Conservation (phyloP, 2,329 filamentous ascomycete genomes). For the Clonostachys rosea region DNA sequence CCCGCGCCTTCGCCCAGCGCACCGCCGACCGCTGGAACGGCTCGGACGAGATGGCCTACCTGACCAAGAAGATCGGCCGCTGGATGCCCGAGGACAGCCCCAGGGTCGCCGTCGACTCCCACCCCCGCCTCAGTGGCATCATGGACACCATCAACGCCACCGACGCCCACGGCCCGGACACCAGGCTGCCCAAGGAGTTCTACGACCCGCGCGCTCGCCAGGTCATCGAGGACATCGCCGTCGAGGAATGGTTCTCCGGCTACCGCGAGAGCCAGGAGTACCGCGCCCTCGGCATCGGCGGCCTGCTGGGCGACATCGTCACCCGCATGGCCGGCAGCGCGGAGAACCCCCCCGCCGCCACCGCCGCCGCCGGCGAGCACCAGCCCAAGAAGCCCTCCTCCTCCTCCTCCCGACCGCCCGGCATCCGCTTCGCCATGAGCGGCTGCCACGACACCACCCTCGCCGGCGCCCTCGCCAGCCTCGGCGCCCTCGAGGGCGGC, state of each 20-base stretch:
- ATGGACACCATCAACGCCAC: constrained; percentile 94
- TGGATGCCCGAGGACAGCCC: constrained; percentile 75
- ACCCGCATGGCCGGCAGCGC: constrained; percentile 66
- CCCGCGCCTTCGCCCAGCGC: constrained; percentile 66
- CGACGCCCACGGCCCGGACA: constrained; percentile 70
- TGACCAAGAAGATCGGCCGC: constrained; percentile 72
- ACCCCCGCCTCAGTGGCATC: constrained; percentile 80
- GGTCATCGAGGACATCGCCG: constrained; percentile 69
- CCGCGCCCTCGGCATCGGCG: constrained; percentile 82
- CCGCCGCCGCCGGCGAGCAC: constrained; percentile 46
- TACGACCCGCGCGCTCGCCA: constrained; percentile 70
- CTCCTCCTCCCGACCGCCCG: neutral
- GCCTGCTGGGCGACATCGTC: constrained; percentile 78
- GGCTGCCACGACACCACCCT: constrained; percentile 95
- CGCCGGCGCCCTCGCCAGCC: constrained; percentile 68
- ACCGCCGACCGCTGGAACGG: constrained; percentile 71
- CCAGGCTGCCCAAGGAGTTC: constrained; percentile 77
- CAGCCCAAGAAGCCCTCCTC: constrained; percentile 17
- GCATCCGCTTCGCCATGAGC: constrained; percentile 70
- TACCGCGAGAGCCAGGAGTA: constrained; percentile 84
- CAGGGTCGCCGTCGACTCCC: constrained; percentile 75
- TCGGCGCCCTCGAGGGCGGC: constrained; percentile 69
- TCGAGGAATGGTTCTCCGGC: constrained; percentile 91
- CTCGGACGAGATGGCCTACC: constrained; percentile 76
- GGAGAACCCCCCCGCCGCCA: constrained; percentile 42